phyloP scores from a whole-genome alignment of 768 basidiomycete species.

The Neoboletus magnificus region DNA sequence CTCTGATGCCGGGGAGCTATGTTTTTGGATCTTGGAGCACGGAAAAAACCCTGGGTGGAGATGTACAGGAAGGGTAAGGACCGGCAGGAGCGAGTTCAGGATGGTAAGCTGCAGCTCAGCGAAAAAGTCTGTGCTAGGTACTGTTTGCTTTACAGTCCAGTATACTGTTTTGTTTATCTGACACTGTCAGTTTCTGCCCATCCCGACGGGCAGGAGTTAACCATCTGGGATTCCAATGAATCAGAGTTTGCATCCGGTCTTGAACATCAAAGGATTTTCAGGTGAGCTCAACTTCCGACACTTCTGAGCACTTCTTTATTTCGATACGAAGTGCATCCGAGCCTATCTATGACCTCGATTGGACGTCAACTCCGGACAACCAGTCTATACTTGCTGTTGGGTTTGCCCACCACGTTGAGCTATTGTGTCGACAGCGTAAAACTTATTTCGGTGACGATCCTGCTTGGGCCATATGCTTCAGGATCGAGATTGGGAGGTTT shows the following conservation, averaged over 20 bases:
- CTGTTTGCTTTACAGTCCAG: conserved; percentile 22
- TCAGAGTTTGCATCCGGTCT: conserved; percentile 91
- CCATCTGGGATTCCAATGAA: conserved; percentile 95
- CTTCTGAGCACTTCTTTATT: not conserved
- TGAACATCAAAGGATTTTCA: conserved; percentile 64
- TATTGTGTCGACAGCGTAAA: conserved; percentile 93
- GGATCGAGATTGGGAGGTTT: conserved; percentile 67
- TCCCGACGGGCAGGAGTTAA: conserved; percentile 69
- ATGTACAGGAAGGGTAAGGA: conserved; percentile 72
- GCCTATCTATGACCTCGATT: conserved; percentile 79
- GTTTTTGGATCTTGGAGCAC: conserved; percentile 79
- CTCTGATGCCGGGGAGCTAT: conserved; percentile 70
- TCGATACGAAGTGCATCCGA: conserved; percentile 37
- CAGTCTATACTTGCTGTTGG: conserved; percentile 92
- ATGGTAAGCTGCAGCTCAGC: conserved; percentile 85
- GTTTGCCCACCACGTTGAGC: conserved; percentile 69
- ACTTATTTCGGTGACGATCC: conserved; percentile 84
- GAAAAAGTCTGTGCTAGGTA: conserved; percentile 88
- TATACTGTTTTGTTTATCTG: conserved; percentile 2
- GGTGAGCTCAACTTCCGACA: conserved; percentile 38
- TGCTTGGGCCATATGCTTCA: conserved; percentile 72
- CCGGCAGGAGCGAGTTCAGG: conserved; percentile 59
- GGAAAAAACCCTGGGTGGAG: conserved; percentile 44
- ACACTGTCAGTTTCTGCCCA: conserved; percentile 52
- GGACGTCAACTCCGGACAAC: conserved; percentile 87